A percentile compares a stretch with the other conserved stretches of the same genome.
Conservation (phyloP, 345 rosid species). For the Euphorbia peplus region DNA sequence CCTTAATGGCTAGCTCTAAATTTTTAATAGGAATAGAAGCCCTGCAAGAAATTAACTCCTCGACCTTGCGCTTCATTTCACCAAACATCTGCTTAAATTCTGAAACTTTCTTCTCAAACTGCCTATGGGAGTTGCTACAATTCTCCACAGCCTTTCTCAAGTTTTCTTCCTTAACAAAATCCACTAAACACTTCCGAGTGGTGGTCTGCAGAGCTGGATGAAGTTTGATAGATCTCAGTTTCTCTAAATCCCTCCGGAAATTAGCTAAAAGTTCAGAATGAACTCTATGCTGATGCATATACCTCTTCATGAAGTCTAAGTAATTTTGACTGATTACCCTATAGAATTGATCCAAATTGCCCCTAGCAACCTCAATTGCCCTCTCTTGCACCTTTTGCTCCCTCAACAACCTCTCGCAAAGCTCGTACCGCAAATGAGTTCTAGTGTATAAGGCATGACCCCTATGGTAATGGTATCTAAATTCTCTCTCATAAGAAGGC, state of each 20-base stretch:
- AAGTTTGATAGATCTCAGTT: conserved; percentile 68
- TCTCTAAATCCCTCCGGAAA: conserved; percentile 70
- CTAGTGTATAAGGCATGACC: conserved; percentile 57
- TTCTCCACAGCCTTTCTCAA: conserved; percentile 66
- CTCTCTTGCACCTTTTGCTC: conserved; percentile 90
- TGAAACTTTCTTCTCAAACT: conserved; percentile 83
- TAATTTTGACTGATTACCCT: conserved; percentile 70
- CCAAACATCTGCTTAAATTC: conserved; percentile 79
- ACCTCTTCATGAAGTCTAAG: conserved; percentile 82
- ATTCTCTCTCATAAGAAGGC: conserved; percentile 85
- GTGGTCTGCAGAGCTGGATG: conserved; percentile 68
- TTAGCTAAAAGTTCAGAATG: conserved; percentile 74
- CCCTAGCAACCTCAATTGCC: conserved; percentile 78
- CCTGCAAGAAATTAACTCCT: conserved; percentile 61
- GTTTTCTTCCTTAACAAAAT: conserved; percentile 84
- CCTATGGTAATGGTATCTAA: conserved; percentile 66
- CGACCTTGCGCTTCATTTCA: conserved; percentile 68
- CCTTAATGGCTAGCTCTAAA: conserved; percentile 62
- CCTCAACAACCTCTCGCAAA: conserved; percentile 64
- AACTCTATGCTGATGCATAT: conserved; percentile 59
- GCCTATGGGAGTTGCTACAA: conserved; percentile 69
- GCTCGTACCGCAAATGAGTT: conserved; percentile 49
- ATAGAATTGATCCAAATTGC: conserved; percentile 81
- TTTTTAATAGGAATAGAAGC: conserved; percentile 46
- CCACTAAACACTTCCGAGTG: conserved; percentile 55